Base-by-base conservation (phyloP, 176 grass and related monocot genomes). In the Tillandsia fasciculata region DNA sequence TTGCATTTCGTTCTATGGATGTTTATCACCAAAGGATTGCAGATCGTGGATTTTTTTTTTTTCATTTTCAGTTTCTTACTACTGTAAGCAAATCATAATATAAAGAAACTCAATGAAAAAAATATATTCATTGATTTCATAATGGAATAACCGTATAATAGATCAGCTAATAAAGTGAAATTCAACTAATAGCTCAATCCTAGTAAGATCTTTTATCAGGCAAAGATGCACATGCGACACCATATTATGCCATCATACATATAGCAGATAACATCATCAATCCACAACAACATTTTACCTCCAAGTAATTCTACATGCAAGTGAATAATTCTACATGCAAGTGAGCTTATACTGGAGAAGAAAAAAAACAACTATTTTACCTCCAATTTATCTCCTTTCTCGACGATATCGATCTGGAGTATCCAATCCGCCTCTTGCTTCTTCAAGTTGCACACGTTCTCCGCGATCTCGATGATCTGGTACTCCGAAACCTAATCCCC, bases 371-470 rank as follows among this genome's bases (percentile, higher is more conserved):
- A 70, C 5, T 13, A 65, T 20, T 64, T 67, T 79, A 96, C 93
- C 88, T 96, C 75, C 68, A 96, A 79, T 74, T 72, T 92, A 26
- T 92, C 77, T 53, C 88, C 93, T 47, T 92, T 92, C 80, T 96
- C 88, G 49, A 89, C 79, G 67, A 96, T 92, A 49, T 96, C 93
- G 70, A 96, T 96, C 73, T 83, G 83, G 22, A 90, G 86, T 68
- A 92, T 87, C 93, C 93, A 92, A 74, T 96, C 92, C 9, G 93
- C 88, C 81, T 96, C 81, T 81, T 92, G 88, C 86, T 96, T 96
- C 89, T 96, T 96, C 26, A 96, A 52, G 78, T 92, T 96, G 64
- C 93, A 96, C n/a, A 96, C 81, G 77, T 92, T 96, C 86, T 96
- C 93, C 17, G 86, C 83, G 83, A 92, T 92, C 70, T 96, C 92